Evolutionary conservation across 495 filamentous ascomycete species (phyloP).

Genomic region (Lophiostoma macrostomum): DNA sequence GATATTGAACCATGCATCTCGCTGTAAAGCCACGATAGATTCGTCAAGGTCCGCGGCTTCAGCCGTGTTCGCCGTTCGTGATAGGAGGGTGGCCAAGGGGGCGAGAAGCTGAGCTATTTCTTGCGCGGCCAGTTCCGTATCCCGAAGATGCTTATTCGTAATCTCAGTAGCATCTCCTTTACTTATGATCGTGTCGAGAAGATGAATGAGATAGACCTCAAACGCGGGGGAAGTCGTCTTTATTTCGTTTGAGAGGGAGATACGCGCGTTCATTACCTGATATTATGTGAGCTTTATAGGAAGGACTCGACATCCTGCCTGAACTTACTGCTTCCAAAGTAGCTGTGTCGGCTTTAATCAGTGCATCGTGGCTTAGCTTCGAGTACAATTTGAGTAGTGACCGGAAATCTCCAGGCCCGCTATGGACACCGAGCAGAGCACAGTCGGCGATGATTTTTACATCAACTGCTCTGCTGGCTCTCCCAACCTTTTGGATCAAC

Average conservation of each 20-base stretch:
- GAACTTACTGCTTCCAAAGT: slow-evolving; percentile 61
- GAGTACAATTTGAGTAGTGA: slow-evolving; percentile 79
- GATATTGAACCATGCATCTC: slow-evolving; percentile 97
- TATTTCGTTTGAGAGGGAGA: slow-evolving; percentile 68
- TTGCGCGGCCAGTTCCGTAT: slow-evolving; percentile 71
- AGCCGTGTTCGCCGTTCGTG: slow-evolving; percentile 46
- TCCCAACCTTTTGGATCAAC: slow-evolving; percentile 87
- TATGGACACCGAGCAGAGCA: slow-evolving; percentile 69
- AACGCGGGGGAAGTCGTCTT: slow-evolving; percentile 65
- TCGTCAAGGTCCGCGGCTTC: slow-evolving; percentile 51
- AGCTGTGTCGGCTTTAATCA: slow-evolving; percentile 59
- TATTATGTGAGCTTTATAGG: too few relatives aligned
- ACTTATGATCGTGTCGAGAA: slow-evolving; percentile 84
- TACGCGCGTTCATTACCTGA: slow-evolving; percentile 72
- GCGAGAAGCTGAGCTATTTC: slow-evolving; percentile 82
- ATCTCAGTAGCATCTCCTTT: slow-evolving; percentile 70
- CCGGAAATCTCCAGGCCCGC: slow-evolving; percentile 73
- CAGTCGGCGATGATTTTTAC: slow-evolving; percentile 78
- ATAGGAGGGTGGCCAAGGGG: slow-evolving; percentile 74
- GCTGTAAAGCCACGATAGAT: slow-evolving; percentile 56
- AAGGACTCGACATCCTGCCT: too few relatives aligned
- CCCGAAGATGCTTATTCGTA: slow-evolving; percentile 63
- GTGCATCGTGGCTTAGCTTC: slow-evolving; percentile 66
- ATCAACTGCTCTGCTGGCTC: slow-evolving; percentile 72
- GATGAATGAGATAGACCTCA: slow-evolving; percentile 72